A percentile compares a stretch with the other conserved stretches of the same genome.
These are phyloP conservation scores for Crataegus laevigata DNA, from an alignment of 306 rosid species.

Conservation along the genomic window DNA sequence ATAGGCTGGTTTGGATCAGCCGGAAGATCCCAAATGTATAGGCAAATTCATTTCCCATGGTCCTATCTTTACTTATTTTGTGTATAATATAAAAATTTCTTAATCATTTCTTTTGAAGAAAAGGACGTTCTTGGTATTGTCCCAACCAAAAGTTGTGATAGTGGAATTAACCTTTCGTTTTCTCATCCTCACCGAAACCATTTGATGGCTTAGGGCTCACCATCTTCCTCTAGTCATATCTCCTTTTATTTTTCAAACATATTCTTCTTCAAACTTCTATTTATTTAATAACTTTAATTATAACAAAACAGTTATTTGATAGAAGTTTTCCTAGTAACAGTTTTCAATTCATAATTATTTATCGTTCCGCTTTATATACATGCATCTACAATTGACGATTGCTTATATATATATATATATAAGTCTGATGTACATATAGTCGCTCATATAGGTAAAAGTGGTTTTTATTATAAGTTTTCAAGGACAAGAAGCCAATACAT, in stretches of 20 bases:
- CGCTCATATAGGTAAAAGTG: neutral
- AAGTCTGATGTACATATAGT: neutral
- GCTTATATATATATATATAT: neutral
- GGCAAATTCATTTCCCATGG: conserved; percentile 1
- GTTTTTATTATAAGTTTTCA: neutral
- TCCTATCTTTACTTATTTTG: neutral
- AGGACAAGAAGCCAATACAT: neutral
- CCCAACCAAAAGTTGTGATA: conserved; percentile 34
- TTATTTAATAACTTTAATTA: neutral
- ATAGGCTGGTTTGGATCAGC: neutral
- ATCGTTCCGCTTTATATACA: neutral
- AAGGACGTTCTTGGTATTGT: conserved; percentile 23
- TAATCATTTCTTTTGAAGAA: conserved; percentile 30
- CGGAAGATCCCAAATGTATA: neutral
- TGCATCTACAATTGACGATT: neutral
- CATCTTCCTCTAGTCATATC: conserved; percentile 7
- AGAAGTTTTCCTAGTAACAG: neutral
- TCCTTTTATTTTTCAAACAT: conserved; percentile 8
- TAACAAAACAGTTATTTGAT: neutral
- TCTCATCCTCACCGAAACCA: conserved; percentile 15
- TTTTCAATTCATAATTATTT: neutral
- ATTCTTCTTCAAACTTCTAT: neutral
- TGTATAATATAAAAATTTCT: conserved; percentile 1
- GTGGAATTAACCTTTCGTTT: conserved; percentile 26
- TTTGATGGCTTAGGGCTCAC: neutral